A percentile compares a stretch with the other conserved stretches of the same genome.
These are phyloP conservation scores for Skeletonema marinoi DNA, from an alignment of 108 stramenopile species.

Conservation along the genomic window DNA sequence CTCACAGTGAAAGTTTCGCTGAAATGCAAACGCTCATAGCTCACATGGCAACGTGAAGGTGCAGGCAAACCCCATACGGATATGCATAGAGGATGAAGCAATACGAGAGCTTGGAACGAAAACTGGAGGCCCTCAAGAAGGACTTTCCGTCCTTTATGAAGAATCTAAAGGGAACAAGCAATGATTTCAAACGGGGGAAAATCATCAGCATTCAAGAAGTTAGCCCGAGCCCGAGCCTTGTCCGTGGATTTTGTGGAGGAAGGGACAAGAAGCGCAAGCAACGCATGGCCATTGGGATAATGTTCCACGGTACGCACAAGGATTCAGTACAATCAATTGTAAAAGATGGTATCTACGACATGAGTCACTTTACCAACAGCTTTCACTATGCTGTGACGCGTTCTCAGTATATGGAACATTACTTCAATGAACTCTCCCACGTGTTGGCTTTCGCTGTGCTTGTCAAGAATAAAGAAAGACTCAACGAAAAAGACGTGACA, in stretches of 20 bases:
- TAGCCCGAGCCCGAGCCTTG: neutral
- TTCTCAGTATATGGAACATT: neutral
- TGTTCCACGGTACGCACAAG: neutral
- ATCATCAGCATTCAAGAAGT: neutral
- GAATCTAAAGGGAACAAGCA: neutral
- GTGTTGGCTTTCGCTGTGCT: neutral
- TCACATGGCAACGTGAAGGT: neutral
- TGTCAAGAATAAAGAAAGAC: neutral
- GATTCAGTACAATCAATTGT: neutral
- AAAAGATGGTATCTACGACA: neutral
- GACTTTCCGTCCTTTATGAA: neutral
- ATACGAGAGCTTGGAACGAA: neutral
- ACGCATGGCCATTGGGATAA: neutral
- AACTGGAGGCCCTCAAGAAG: neutral
- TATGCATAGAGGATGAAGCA: neutral
- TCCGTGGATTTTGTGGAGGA: neutral
- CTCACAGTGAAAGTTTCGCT: too few relatives aligned
- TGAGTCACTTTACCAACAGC: neutral
- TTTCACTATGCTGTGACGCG: neutral
- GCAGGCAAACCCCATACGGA: neutral
- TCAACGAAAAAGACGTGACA: neutral
- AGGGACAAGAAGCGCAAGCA: neutral
- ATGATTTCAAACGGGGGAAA: neutral
- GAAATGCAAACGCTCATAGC: too few relatives aligned
- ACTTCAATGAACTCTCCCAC: neutral